Evolutionary conservation across 768 basidiomycete genomes (phyloP).

Genomic region (Clitopilus passeckerianus): DNA sequence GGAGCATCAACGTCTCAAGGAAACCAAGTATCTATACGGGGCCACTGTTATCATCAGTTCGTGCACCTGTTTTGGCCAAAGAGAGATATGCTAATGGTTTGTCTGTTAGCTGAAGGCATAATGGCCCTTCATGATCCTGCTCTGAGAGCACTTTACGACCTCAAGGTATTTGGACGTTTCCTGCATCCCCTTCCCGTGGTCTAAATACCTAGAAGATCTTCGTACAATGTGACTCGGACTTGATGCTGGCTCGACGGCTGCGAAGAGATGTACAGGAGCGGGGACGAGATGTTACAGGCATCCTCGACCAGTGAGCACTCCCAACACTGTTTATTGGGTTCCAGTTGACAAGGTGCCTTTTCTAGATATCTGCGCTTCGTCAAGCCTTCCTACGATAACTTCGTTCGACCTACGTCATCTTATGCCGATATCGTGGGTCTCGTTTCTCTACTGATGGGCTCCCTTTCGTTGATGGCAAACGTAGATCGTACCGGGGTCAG

Average conservation of each 20-base stretch:
- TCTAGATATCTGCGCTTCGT: constrained; percentile 87
- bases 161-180: constrained; percentile 56
- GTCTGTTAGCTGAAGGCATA: constrained; percentile 75
- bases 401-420: constrained; percentile 82
- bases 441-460: neutral
- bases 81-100: neutral
- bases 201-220: constrained; percentile 37
- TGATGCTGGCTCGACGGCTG: constrained; percentile 95
- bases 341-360: neutral
- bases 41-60: constrained; percentile 86
- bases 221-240: constrained; percentile 90
- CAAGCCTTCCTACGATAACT: constrained; percentile 92
- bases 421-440: constrained; percentile 81
- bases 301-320: constrained; percentile 74
- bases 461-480: neutral
- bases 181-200: neutral
- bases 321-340: neutral
- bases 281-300: constrained; percentile 78
- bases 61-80: constrained; percentile 5
- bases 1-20: constrained; percentile 76
- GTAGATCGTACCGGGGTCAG: constrained; percentile 92
- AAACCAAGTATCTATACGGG: constrained; percentile 88
- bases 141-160: constrained; percentile 80
- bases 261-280: constrained; percentile 85
- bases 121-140: constrained; percentile 81